These are phyloP conservation scores for Bocquillonia castaneifolia DNA, from an alignment of 441 rosid genomes.

Conservation along the genomic window DNA sequence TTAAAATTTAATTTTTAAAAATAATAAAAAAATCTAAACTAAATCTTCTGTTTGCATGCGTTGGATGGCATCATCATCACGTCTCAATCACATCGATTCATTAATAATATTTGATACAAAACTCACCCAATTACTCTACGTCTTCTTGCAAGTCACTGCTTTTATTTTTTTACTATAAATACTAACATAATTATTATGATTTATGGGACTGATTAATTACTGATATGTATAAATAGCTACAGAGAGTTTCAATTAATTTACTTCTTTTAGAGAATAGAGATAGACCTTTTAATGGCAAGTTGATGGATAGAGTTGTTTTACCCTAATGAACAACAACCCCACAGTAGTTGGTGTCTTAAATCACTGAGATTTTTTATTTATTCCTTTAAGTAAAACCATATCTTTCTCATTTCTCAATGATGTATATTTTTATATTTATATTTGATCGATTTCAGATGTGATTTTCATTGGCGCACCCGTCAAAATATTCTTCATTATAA, in stretches of 20 bases:
- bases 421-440: no score
- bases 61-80: constrained; percentile 16
- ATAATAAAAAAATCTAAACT: no score
- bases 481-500: no score
- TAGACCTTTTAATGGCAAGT: constrained; percentile 15
- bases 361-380: constrained; percentile 12
- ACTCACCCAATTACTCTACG: constrained; percentile 6
- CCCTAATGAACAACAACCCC: constrained; percentile 27
- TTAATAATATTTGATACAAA: background rate
- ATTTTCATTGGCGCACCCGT: constrained; percentile 5
- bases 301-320: constrained; percentile 15
- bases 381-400: constrained; percentile 8
- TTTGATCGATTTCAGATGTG: background rate
- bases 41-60: background rate
- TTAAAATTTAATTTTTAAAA: no score
- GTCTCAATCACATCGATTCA: background rate
- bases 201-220: background rate
- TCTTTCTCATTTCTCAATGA: constrained; percentile 26
- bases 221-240: background rate
- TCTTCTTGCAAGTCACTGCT: background rate
- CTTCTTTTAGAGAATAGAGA: background rate
- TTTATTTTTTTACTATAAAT: background rate
- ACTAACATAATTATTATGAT: background rate
- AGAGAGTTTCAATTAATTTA: background rate
- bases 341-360: constrained; percentile 20